Conservation (phyloP, 2,329 filamentous ascomycete species). For the Akanthomyces lecanii region DNA sequence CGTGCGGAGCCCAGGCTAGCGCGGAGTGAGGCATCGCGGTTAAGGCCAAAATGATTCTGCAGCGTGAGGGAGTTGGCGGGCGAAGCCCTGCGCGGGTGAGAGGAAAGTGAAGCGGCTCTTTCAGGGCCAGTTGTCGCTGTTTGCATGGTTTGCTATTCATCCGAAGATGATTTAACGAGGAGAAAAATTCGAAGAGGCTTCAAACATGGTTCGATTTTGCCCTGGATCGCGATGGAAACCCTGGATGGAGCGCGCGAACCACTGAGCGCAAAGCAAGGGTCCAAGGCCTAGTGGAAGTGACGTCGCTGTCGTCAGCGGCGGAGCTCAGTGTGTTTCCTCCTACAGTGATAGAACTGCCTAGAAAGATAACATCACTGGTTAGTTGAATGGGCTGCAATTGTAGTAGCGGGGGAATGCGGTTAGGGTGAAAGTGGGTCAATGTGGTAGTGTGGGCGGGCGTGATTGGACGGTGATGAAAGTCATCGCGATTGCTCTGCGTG, state of each 20-base stretch:
- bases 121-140: not conserved
- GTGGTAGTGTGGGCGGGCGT: not conserved
- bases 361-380: not conserved
- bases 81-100: conserved; percentile 37
- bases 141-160: conserved; percentile 8
- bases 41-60: conserved; percentile 39
- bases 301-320: conserved; percentile 13
- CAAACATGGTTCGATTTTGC: conserved; percentile 9
- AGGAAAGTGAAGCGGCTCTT: not conserved
- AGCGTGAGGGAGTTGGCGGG: conserved; percentile 46
- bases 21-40: conserved; percentile 37
- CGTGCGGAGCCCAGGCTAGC: conserved; percentile 25
- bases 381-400: not conserved
- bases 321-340: not conserved
- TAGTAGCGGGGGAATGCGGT: not conserved
- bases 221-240: not conserved
- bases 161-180: conserved; percentile 5
- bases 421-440: not conserved
- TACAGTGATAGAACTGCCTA: not conserved
- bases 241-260: conserved; percentile 5
- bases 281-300: not conserved
- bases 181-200: not conserved
- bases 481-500: conserved; percentile 1
- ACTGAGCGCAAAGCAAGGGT: not conserved
- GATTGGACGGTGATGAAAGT: conserved; percentile 7